phyloP scores from a whole-genome alignment of 805 yeast species.

The Candida parachauliodes region DNA sequence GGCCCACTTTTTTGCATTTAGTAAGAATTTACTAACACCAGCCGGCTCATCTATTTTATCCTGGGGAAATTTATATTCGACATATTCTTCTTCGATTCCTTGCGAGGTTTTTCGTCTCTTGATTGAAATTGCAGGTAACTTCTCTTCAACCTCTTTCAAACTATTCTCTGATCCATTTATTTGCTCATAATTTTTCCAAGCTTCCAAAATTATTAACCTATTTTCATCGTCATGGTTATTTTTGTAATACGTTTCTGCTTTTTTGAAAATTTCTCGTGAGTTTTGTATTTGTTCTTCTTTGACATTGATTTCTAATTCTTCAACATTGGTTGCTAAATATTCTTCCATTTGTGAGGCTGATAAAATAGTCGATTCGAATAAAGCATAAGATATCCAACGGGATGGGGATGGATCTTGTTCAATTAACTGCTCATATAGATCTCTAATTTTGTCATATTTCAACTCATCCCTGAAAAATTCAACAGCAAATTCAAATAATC shows the following conservation, averaged over 20 bases:
- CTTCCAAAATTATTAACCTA: conserved; percentile 53
- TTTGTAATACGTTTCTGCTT: conserved; percentile 48
- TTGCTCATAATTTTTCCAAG: conserved; percentile 62
- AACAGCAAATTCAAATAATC: conserved; percentile 36
- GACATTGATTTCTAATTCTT: conserved; percentile 50
- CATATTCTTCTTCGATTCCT: conserved; percentile 50
- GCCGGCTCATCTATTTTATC: conserved; percentile 32
- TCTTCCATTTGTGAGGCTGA: conserved; percentile 46
- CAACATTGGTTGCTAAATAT: conserved; percentile 42
- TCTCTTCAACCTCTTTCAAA: conserved; percentile 31
- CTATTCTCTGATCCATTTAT: conserved; percentile 51
- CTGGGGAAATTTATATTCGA: conserved; percentile 67
- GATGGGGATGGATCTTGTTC: conserved; percentile 18
- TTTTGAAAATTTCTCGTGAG: conserved; percentile 54
- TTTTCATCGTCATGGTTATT: conserved; percentile 31
- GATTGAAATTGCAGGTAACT: conserved; percentile 54
- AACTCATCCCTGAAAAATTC: conserved; percentile 59
- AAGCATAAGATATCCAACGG: conserved; percentile 63
- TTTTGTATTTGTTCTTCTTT: conserved; percentile 47
- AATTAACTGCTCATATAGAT: conserved; percentile 41
- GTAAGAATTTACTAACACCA: conserved; percentile 33
- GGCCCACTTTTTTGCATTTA: conserved; percentile 34
- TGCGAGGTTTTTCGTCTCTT: conserved; percentile 36
- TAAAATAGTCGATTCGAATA: conserved; percentile 68
- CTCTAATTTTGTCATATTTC: conserved; percentile 54